Evolutionary conservation across 352 stramenopile species (phyloP).

Genomic region (Pythium brachiatum): DNA sequence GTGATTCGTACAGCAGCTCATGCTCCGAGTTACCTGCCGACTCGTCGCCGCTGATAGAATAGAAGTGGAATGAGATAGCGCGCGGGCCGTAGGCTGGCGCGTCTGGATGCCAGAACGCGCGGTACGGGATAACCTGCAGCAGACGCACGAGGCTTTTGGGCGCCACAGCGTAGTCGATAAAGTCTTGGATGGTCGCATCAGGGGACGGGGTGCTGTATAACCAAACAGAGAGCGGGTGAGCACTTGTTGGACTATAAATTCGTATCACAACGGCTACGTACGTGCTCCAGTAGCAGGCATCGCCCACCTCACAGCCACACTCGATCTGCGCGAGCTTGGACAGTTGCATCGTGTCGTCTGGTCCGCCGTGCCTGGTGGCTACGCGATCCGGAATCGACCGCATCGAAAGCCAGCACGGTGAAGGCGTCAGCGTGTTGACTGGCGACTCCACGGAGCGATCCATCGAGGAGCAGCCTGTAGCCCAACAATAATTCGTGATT

Average conservation of each 20-base stretch:
- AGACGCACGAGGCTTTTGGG: slow-evolving; percentile 44
- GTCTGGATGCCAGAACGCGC: slow-evolving; percentile 72
- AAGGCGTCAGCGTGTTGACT: slow-evolving; percentile 34
- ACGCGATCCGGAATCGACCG: slow-evolving; percentile 30
- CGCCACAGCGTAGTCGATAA: slow-evolving; percentile 59
- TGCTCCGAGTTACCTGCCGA: no score
- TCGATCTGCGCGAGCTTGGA: slow-evolving; percentile 45
- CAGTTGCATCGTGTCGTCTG: slow-evolving; percentile 8
- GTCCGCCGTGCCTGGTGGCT: neutral
- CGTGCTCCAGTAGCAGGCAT: slow-evolving; percentile 81
- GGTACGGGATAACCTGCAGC: slow-evolving; percentile 63
- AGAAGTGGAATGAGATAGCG: slow-evolving; percentile 48
- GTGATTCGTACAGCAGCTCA: slow-evolving; percentile 46
- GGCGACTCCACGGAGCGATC: slow-evolving; percentile 33
- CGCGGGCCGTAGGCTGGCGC: slow-evolving; percentile 66
- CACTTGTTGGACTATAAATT: no score
- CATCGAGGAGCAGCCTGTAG: slow-evolving; percentile 32
- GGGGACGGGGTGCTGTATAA: slow-evolving; percentile 7
- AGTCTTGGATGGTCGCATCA: slow-evolving; percentile 35
- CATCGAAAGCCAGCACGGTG: slow-evolving; percentile 39
- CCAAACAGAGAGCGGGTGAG: no score
- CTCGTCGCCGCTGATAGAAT: no score
- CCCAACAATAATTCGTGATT: no score
- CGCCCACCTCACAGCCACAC: slow-evolving; percentile 62
- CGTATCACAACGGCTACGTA: slow-evolving; percentile 24